Evolutionary conservation across 495 filamentous ascomycete genomes (phyloP).

Genomic region (Lophium mytilinum): DNA sequence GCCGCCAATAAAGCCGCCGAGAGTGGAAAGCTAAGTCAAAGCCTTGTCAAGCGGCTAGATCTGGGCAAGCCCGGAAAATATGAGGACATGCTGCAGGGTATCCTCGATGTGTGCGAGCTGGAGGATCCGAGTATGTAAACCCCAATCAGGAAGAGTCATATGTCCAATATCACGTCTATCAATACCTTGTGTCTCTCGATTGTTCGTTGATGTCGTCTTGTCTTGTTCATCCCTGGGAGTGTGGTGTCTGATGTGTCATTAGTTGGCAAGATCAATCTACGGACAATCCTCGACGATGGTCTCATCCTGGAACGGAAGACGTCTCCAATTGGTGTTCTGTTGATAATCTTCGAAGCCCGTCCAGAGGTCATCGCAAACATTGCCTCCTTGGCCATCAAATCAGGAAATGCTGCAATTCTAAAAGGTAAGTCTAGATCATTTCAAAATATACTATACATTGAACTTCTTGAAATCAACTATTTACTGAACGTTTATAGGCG

Average conservation of each 20-base stretch:
- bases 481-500: constrained; percentile 52
- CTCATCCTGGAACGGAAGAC: constrained; percentile 77
- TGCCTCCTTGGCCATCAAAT: constrained; percentile 92
- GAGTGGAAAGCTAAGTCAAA: constrained; percentile 67
- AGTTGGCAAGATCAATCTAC: constrained; percentile 81
- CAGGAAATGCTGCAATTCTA: constrained; percentile 91
- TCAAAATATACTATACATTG: background rate
- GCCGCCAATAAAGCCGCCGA: constrained; percentile 62
- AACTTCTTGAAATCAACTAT: no score
- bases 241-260: no score
- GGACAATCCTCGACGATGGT: constrained; percentile 82
- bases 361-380: constrained; percentile 99
- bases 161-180: background rate
- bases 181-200: background rate
- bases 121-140: constrained; percentile 69
- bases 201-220: background rate
- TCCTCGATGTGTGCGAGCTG: constrained; percentile 77
- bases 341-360: constrained; percentile 96
- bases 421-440: constrained; percentile 69
- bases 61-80: constrained; percentile 80
- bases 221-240: background rate
- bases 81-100: constrained; percentile 96
- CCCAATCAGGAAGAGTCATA: background rate
- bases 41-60: constrained; percentile 85
- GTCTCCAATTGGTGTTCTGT: constrained; percentile 88